Evolutionary conservation across 2,329 filamentous ascomycete species (phyloP), one percentile per base, ranked within the genome.

Genomic region (Fusarium lyarnte): DNA sequence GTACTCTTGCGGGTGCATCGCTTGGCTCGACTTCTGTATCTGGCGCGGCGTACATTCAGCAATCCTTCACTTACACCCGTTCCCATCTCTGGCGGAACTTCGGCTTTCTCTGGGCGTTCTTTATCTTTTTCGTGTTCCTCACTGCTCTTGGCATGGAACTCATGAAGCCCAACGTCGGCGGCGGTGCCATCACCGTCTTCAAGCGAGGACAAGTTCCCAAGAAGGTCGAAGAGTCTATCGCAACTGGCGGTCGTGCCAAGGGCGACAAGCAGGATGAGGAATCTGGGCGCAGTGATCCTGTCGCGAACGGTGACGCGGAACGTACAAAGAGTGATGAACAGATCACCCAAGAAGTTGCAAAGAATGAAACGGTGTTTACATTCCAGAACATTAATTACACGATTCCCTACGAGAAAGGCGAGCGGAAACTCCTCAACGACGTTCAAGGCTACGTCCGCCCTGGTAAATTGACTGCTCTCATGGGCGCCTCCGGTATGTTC

Each of bases 371-470:
- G 0, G 82, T 89, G 6, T 87, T 90, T 57, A 89, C 88, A 0
- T 87, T 87, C 63, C 82, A 83, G 69, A 79, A 87, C 45, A 81
- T 88, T 62, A 85, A 85, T 54, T 88, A 88, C 67, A 85, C 81
- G 0, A 85, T 86, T 5, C 84, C 84, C 16, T 82, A 81, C 68
- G 93, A 94, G 76, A 85, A 86, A 6, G 89, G 93, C 55, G 82
- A 87, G n/a, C 87, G 92, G 25, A 88, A 90, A 53, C 87, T 96
- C 59, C 83, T 96, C 25, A 89, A 94, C 66, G 87, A 94, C 67
- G 91, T 95, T 2, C 91, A 95, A 75, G 93, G 93, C n/a, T 95
- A 91, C 86, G 93, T 96, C 46, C 92, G 93, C 68, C 93, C 94
- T 2, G 93, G 93, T 36, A 94, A 92, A 58, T 82, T 95, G 54